These are phyloP conservation scores for Euptelea pleiosperma DNA, from an alignment of 164 flowering plant species.

Conservation along the genomic window DNA sequence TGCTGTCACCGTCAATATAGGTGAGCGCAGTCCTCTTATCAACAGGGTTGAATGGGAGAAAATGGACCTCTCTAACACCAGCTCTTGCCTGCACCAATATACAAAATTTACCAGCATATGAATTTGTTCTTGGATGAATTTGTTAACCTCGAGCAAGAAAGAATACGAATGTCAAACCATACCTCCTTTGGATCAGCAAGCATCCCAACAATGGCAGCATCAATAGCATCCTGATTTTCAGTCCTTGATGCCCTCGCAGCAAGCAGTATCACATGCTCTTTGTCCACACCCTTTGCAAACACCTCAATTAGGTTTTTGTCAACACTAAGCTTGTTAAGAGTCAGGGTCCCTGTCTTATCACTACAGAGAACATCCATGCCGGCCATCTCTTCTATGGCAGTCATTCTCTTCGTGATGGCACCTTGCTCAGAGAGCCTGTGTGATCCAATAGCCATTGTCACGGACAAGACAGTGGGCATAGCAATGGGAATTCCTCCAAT, in stretches of 20 bases:
- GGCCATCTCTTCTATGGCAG: slow-evolving; percentile 90
- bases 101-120: not conserved
- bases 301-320: slow-evolving; percentile 40
- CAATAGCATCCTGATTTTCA: slow-evolving; percentile 48
- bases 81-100: slow-evolving; percentile 30
- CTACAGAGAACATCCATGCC: slow-evolving; percentile 68
- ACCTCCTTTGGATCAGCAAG: slow-evolving; percentile 49
- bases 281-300: slow-evolving; percentile 36
- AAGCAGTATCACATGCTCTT: slow-evolving; percentile 36
- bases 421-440: slow-evolving; percentile 81
- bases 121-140: not conserved
- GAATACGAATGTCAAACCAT: not conserved
- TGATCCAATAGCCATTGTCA: slow-evolving; percentile 86
- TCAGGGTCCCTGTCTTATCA: slow-evolving; percentile 41
- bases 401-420: slow-evolving; percentile 84
- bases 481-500: slow-evolving; percentile 89
- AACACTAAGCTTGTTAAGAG: slow-evolving; percentile 41
- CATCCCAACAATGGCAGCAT: slow-evolving; percentile 45
- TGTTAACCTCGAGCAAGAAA: not conserved
- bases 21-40: slow-evolving; percentile 46
- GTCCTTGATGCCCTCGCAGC: slow-evolving; percentile 44
- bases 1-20: slow-evolving; percentile 34
- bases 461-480: slow-evolving; percentile 82
- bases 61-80: slow-evolving; percentile 36
- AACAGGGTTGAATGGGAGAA: slow-evolving; percentile 44